phyloP scores from a whole-genome alignment of 805 yeast genomes.

The Hagleromyces aurorensis region DNA sequence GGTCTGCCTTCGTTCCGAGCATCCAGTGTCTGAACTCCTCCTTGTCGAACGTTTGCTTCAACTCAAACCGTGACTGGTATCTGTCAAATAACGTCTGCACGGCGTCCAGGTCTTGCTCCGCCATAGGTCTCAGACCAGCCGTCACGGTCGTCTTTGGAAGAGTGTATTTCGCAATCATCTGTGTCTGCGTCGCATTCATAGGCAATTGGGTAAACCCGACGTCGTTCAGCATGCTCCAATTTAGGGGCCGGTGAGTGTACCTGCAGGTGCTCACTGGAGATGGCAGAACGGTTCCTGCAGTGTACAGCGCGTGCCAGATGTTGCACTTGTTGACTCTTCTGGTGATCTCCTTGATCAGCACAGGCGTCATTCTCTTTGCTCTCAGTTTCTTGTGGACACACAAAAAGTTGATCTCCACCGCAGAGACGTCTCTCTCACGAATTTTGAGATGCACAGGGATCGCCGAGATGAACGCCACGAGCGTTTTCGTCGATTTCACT shows the following conservation, averaged over 20 bases:
- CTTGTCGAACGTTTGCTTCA: conserved; percentile 55
- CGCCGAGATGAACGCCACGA: conserved; percentile 90
- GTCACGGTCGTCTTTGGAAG: conserved; percentile 46
- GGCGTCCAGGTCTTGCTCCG: conserved; percentile 51
- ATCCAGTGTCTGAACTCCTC: conserved; percentile 74
- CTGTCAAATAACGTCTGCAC: conserved; percentile 50
- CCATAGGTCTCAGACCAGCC: conserved; percentile 46
- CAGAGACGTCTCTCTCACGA: conserved; percentile 44
- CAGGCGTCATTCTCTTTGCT: conserved; percentile 90
- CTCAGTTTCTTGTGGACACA: conserved; percentile 92
- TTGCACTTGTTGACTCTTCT: conserved; percentile 77
- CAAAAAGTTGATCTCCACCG: conserved; percentile 87
- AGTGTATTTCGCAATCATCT: conserved; percentile 63
- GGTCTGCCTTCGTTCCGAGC: conserved; percentile 42
- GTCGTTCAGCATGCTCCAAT: conserved; percentile 83
- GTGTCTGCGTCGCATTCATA: conserved; percentile 54
- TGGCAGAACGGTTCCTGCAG: conserved; percentile 87
- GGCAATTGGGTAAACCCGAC: conserved; percentile 88
- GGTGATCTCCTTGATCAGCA: conserved; percentile 87
- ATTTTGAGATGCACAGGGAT: conserved; percentile 68
- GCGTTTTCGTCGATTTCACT: conserved; percentile 62
- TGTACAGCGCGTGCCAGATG: conserved; percentile 94
- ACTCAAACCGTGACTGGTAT: conserved; percentile 64
- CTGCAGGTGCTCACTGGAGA: conserved; percentile 86
- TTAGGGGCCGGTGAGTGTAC: conserved; percentile 87